Conservation (phyloP, 495 filamentous ascomycete species). For the Penicillium lagena region DNA sequence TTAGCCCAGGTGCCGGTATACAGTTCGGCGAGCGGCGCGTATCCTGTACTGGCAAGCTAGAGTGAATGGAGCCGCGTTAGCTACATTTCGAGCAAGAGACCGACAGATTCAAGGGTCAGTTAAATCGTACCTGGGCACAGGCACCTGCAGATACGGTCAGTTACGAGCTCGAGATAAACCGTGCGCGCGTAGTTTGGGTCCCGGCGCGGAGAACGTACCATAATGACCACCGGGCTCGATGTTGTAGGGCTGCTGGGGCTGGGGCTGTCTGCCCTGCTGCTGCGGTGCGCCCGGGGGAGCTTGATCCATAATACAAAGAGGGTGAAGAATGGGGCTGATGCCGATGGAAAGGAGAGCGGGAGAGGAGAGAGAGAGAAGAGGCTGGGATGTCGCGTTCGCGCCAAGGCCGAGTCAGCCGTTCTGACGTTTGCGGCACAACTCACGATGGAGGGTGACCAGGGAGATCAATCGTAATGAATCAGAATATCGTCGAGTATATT, state of each 20-base stretch:
- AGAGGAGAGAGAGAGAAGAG: background rate
- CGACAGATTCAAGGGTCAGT: too few relatives aligned
- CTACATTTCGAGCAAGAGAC: too few relatives aligned
- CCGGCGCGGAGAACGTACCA: constrained; percentile 42
- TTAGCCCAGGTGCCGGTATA: constrained; percentile 96
- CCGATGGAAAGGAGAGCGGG: too few relatives aligned
- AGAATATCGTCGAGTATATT: too few relatives aligned
- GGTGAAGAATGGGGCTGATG: too few relatives aligned
- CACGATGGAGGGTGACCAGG: too few relatives aligned
- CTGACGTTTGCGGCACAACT: too few relatives aligned
- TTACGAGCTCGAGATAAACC: too few relatives aligned
- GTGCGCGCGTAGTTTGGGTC: constrained; percentile 2
- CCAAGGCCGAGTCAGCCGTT: too few relatives aligned
- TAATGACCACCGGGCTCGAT: constrained; percentile 79
- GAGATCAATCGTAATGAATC: too few relatives aligned
- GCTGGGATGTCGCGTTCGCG: background rate
- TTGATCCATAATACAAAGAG: constrained; percentile 46
- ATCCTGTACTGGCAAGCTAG: constrained; percentile 61
- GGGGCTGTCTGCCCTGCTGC: constrained; percentile 53
- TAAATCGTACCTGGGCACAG: too few relatives aligned
- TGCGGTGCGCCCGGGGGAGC: constrained; percentile 45
- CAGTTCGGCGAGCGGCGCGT: constrained; percentile 75
- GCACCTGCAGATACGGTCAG: too few relatives aligned
- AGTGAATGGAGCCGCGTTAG: background rate
- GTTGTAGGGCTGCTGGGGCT: constrained; percentile 55